A percentile compares a stretch with the other conserved stretches of the same genome.
Evolutionary conservation across 1,284 basidiomycete species (phyloP).

Genomic region (Limonomyces culmigenus): DNA sequence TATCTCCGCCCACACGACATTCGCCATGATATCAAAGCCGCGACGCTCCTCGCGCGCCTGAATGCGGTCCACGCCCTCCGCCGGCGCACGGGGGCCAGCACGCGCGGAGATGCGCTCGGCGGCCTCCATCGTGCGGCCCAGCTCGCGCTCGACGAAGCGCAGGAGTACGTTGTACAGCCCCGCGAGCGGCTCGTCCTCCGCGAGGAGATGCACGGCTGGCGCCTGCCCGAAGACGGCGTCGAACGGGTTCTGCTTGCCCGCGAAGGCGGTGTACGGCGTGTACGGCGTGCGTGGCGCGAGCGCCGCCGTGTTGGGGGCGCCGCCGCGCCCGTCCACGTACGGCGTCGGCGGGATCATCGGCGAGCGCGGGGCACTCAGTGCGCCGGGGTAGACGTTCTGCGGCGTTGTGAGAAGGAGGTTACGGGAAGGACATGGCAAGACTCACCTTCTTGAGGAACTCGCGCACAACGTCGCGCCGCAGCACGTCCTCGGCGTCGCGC

Average conservation of each 20-base stretch:
- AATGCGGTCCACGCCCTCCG: not conserved
- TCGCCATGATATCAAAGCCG: constrained; percentile 69
- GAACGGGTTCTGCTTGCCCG: constrained; percentile 30
- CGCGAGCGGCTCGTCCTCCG: constrained; percentile 54
- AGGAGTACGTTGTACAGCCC: constrained; percentile 70
- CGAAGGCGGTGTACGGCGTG: constrained; percentile 45
- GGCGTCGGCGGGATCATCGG: constrained; percentile 64
- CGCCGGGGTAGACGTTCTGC: constrained; percentile 60
- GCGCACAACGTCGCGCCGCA: constrained; percentile 52
- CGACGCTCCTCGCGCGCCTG: constrained; percentile 11
- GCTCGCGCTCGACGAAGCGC: constrained; percentile 59
- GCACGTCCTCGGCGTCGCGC: constrained; percentile 74
- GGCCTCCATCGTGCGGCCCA: constrained; percentile 58
- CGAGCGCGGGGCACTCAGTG: constrained; percentile 49
- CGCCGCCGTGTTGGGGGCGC: constrained; percentile 10
- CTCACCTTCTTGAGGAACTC: constrained; percentile 62
- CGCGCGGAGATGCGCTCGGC: constrained; percentile 51
- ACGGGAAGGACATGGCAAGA: constrained; percentile 2
- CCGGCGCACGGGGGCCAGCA: constrained; percentile 10
- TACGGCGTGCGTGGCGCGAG: constrained; percentile 43
- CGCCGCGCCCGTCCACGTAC: constrained; percentile 13
- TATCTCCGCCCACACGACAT: constrained; percentile 80
- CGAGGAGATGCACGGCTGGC: constrained; percentile 29
- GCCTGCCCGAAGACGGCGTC: constrained; percentile 13
- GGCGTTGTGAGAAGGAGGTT: constrained; percentile 3